Base-by-base conservation (phyloP, 1,139 yeast genomes). In the Lodderomyces metapsilosis region DNA sequence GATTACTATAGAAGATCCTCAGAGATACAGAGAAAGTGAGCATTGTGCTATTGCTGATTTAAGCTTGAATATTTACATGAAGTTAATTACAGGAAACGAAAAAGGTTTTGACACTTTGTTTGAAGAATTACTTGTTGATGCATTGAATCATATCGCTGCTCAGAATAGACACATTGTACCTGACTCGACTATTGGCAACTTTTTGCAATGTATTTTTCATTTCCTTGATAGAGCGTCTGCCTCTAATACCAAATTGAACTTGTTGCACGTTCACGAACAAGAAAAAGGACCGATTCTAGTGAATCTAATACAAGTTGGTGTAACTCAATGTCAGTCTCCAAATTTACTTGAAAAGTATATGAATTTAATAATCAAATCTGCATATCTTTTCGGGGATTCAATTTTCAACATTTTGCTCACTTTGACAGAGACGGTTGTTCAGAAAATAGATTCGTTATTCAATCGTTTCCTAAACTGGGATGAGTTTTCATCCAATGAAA, bases 41-140 rank as follows among this genome's bases (percentile, higher is more conserved):
- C 15, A 15, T 16, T 11, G 32, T 28, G n/a, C 9, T 4, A 28
- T 28, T 15, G 32, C 32, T 15, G 32, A 28, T 15, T 15, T 28
- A 7, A 28, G 54, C 20, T 56, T 2, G 60, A 83, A 38, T 64
- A 68, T 7, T 50, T 83, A 5, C 56, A 79, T 34, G 68, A 68
- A 28, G 3, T 52, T 84, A 24, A 51, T 82, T 0, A 78, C 76
- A 44, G 89, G 88, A 0, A 66, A 73, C 18, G 89, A 84, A 50
- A 41, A 65, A 0, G 72, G 75, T 41, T 79, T 82, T 47, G 64
- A 64, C 13, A 62, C 61, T 2, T 67, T 72, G 13, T 65, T 72
- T 41, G 57, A 58, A 37, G 37, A 47, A 1, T 49, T 71, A 34
- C 51, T 71, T 9, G 54, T 52, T 1, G 37, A 35, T 10, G 36